Evolutionary conservation across 768 basidiomycete genomes (phyloP).

Genomic region (Auriculariales sp.): DNA sequence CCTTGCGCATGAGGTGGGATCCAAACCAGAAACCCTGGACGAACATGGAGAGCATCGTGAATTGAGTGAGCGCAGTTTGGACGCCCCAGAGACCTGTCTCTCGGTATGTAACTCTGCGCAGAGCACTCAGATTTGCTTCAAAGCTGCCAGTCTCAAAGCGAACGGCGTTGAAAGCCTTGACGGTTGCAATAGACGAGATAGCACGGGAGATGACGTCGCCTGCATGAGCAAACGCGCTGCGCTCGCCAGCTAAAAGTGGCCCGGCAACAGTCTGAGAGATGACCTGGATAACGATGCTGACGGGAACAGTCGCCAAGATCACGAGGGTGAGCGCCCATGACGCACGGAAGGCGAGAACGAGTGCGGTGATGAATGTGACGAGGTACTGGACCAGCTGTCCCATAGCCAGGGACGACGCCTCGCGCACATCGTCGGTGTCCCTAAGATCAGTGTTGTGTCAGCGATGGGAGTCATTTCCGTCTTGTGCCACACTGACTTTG

Average conservation of each 20-base stretch:
- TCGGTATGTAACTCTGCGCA: conserved; percentile 32
- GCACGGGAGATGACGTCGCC: conserved; percentile 73
- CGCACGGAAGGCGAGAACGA: conserved; percentile 67
- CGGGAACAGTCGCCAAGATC: conserved; percentile 79
- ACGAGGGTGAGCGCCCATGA: conserved; percentile 80
- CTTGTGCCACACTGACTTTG: conserved; percentile 33
- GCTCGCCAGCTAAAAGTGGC: conserved; percentile 56
- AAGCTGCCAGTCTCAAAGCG: conserved; percentile 36
- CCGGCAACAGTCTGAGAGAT: conserved; percentile 55
- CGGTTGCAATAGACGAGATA: conserved; percentile 63
- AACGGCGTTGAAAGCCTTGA: conserved; percentile 84
- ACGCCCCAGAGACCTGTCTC: conserved; percentile 66
- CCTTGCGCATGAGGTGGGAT: conserved; percentile 70
- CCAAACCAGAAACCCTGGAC: conserved; percentile 97
- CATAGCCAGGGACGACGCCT: conserved; percentile 65
- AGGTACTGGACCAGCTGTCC: conserved; percentile 72
- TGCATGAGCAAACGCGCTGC: conserved; percentile 48
- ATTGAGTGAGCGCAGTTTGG: conserved; percentile 54
- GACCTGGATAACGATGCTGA: conserved; percentile 62
- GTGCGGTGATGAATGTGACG: conserved; percentile 62
- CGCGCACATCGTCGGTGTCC: conserved; percentile 88
- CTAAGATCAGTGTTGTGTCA: conserved; percentile 26
- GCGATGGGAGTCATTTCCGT: conserved; percentile 3
- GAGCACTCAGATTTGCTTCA: conserved; percentile 26
- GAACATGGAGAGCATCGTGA: conserved; percentile 83